Evolutionary conservation across 192 early-diverging fungal species (phyloP), one percentile per base, ranked within the genome.

Genomic region (Coemansia sp.): DNA sequence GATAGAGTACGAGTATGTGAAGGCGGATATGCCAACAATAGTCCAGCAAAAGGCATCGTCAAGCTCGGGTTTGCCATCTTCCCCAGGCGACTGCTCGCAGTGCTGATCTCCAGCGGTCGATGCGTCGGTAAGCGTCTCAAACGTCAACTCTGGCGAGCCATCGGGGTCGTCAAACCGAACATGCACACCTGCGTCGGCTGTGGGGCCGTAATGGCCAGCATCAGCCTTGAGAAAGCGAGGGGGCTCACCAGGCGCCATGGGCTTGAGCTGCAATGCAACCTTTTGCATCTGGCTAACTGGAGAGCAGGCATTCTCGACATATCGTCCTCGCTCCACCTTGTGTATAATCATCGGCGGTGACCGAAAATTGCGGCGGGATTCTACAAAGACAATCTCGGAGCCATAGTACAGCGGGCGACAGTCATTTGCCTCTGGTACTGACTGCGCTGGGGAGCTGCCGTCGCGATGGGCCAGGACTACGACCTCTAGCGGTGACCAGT

Each of bases 211-310:
- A 50, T 77, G 75, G 2, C 72, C 75, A 5, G 68, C 78, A 40
- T 75, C 83, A 17, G 78, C 78, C 46, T 67, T 72, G 27, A 77
- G 62, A 40, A 74, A 77, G 48, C 70, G 61, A 48, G 68, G 73
- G 27, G 65, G 62, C 65, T 38, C 71, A 61, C 67, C 72, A 39
- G 70, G 58, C 51, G 60, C 41, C 38, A 50, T 51, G 5, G 67
- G 72, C 70, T 70, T 76, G 44, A 72, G 71, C 66, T 80, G 78
- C 45, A 93, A 80, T 19, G 92, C 91, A 20, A 93, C 79, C 75
- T 93, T 93, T 76, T 93, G 92, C 92, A 93, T 92, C 77, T 93
- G 92, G 68, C 90, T 91, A 50, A 93, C 87, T 8, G 90, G 89
- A 5, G 89, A 90, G 61, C 74, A 75, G 2, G 90, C 88, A 60